Evolutionary conservation across 164 flowering plant genomes (phyloP).

Genomic region (Taxillus chinensis): DNA sequence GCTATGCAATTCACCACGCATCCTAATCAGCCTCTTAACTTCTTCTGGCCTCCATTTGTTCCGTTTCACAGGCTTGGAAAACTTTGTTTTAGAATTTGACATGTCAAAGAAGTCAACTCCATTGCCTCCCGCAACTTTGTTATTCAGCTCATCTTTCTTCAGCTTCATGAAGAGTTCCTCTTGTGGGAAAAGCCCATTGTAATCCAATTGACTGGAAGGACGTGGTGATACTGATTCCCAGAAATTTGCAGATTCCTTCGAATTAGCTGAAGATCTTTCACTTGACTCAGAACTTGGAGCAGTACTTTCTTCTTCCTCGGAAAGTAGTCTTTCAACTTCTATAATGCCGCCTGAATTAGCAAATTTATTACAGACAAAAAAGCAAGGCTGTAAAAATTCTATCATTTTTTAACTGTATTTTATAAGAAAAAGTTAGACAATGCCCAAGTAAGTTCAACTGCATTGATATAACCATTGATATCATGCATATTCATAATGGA

Average conservation of each 20-base stretch:
- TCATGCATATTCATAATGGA: too few relatives aligned
- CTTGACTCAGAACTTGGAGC: conserved; percentile 18
- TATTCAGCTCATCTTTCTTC: conserved; percentile 12
- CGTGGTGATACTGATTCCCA: conserved; percentile 33
- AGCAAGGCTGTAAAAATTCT: too few relatives aligned
- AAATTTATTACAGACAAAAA: neutral
- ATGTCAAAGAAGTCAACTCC: conserved; percentile 18
- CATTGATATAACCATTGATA: too few relatives aligned
- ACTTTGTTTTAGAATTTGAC: conserved; percentile 15
- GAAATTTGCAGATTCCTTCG: conserved; percentile 29
- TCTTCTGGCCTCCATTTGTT: conserved; percentile 93
- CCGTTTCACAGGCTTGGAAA: conserved; percentile 46
- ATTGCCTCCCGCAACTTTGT: conserved; percentile 11
- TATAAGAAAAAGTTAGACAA: too few relatives aligned
- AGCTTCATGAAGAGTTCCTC: conserved; percentile 11
- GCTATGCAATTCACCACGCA: conserved; percentile 65
- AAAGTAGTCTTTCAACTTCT: conserved; percentile 18
- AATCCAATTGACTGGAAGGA: conserved; percentile 14
- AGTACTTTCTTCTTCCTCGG: conserved; percentile 28
- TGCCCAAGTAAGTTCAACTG: too few relatives aligned
- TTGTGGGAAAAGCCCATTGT: conserved; percentile 15
- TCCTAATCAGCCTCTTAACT: conserved; percentile 51
- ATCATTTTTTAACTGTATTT: too few relatives aligned
- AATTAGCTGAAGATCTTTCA: conserved; percentile 12
- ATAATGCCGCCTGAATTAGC: conserved; percentile 23